phyloP scores from a whole-genome alignment of 192 early-diverging fungal genomes.

The Coemansia sp. region DNA sequence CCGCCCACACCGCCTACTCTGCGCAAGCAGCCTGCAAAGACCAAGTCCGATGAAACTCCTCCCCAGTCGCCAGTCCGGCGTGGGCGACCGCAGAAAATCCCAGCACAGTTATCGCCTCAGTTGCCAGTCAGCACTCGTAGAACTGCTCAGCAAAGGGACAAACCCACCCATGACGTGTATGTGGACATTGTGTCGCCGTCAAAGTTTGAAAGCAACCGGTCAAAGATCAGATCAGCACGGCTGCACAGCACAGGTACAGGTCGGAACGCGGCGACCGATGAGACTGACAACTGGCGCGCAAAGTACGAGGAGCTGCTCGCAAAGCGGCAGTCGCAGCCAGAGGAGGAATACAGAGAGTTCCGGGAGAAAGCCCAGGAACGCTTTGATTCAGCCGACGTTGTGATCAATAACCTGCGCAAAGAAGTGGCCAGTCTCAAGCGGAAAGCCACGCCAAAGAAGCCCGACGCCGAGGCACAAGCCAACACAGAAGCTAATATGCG shows the following conservation, averaged over 20 bases:
- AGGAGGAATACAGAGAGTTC: slow-evolving; percentile 37
- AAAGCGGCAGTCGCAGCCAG: slow-evolving; percentile 40
- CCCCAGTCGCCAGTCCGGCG: slow-evolving; percentile 16
- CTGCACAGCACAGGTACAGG: background rate
- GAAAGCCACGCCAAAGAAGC: slow-evolving; percentile 4
- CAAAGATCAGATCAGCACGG: slow-evolving; percentile 13
- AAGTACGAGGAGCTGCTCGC: slow-evolving; percentile 48
- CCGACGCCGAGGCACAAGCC: background rate
- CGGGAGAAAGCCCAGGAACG: slow-evolving; percentile 33
- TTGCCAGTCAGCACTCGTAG: background rate
- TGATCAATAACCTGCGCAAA: slow-evolving; percentile 37
- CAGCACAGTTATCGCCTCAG: background rate
- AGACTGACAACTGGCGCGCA: slow-evolving; percentile 36
- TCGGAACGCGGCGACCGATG: slow-evolving; percentile 2
- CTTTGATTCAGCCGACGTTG: slow-evolving; percentile 35
- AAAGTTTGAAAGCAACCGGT: slow-evolving; percentile 37
- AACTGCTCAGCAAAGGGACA: background rate
- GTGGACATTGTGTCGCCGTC: slow-evolving; percentile 48
- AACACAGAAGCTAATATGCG: slow-evolving; percentile 9
- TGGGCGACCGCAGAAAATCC: slow-evolving; percentile 13
- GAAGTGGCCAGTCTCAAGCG: slow-evolving; percentile 29
- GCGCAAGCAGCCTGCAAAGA: background rate
- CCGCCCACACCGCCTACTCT: background rate
- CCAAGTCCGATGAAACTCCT: background rate
- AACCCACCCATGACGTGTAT: slow-evolving; percentile 4